Conservation (phyloP, 495 filamentous ascomycete genomes). For the Physcia stellaris region DNA sequence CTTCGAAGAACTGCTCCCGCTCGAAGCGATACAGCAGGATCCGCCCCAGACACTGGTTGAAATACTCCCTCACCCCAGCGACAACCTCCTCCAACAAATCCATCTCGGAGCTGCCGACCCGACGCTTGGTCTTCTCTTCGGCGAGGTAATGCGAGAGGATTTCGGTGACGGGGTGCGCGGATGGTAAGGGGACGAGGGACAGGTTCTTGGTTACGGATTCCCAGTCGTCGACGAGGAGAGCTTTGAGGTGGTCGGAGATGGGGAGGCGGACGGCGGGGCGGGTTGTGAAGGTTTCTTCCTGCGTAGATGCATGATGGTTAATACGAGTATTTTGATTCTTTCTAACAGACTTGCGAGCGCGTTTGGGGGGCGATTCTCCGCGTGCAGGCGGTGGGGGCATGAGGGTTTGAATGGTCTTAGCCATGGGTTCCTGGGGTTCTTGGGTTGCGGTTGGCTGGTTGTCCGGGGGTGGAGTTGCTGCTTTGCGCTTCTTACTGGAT, state of each 20-base stretch:
- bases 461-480: too few species aligned
- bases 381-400: too few species aligned
- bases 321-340: not conserved
- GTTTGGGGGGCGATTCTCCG: too few species aligned
- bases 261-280: slow-evolving; percentile 70
- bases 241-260: slow-evolving; percentile 74
- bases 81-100: slow-evolving; percentile 85
- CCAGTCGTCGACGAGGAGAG: slow-evolving; percentile 92
- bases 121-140: slow-evolving; percentile 53
- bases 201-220: slow-evolving; percentile 94
- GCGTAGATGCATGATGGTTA: slow-evolving; percentile 5
- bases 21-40: slow-evolving; percentile 89
- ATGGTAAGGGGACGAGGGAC: slow-evolving; percentile 70
- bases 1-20: slow-evolving; percentile 64
- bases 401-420: too few species aligned
- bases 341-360: too few species aligned
- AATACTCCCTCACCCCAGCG: slow-evolving; percentile 76
- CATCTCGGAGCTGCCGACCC: slow-evolving; percentile 47
- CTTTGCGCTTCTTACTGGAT: too few species aligned
- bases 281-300: slow-evolving; percentile 77
- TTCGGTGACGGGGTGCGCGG: slow-evolving; percentile 53
- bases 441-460: too few species aligned
- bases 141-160: slow-evolving; percentile 70
- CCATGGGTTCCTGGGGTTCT: too few species aligned
- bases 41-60: slow-evolving; percentile 71